These are phyloP conservation scores for Glycyrrhiza uralensis DNA, from an alignment of 306 rosid genomes.

Conservation along the genomic window DNA sequence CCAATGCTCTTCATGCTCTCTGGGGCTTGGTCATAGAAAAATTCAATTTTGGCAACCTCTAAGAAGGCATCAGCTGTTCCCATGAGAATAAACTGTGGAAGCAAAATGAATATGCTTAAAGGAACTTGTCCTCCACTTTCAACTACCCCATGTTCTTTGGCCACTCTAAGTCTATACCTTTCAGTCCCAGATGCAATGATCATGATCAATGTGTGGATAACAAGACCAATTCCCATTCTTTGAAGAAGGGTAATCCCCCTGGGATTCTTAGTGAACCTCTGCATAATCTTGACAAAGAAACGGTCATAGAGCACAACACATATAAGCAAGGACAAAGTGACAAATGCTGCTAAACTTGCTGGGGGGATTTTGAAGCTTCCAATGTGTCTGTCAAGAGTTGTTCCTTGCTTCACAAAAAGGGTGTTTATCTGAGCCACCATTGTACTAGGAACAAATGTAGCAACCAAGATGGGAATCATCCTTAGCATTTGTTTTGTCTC, in stretches of 20 bases:
- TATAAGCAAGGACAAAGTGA: constrained; percentile 70
- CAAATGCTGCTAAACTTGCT: constrained; percentile 59
- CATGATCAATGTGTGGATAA: constrained; percentile 54
- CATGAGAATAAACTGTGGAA: constrained; percentile 70
- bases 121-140: constrained; percentile 47
- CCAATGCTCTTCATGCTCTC: constrained; percentile 86
- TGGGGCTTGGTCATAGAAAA: constrained; percentile 87
- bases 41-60: constrained; percentile 80
- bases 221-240: constrained; percentile 70
- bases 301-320: constrained; percentile 65
- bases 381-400: constrained; percentile 61
- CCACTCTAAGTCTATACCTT: constrained; percentile 48
- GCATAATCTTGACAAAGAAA: constrained; percentile 45
- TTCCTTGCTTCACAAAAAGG: constrained; percentile 72
- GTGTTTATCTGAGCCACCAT: constrained; percentile 56
- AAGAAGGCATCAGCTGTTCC: constrained; percentile 74
- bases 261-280: constrained; percentile 55
- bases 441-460: constrained; percentile 65
- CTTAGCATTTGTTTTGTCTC: constrained; percentile 81
- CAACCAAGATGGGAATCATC: constrained; percentile 68
- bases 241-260: constrained; percentile 80
- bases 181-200: constrained; percentile 51
- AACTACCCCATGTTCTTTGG: constrained; percentile 33
- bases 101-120: constrained; percentile 61
- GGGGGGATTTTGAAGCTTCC: constrained; percentile 77